Percentiles rank a stretch among this genome's conserved stretches.
Evolutionary conservation across 1,139 yeast species (phyloP).

Genomic region (Kodamaea fungicola): DNA sequence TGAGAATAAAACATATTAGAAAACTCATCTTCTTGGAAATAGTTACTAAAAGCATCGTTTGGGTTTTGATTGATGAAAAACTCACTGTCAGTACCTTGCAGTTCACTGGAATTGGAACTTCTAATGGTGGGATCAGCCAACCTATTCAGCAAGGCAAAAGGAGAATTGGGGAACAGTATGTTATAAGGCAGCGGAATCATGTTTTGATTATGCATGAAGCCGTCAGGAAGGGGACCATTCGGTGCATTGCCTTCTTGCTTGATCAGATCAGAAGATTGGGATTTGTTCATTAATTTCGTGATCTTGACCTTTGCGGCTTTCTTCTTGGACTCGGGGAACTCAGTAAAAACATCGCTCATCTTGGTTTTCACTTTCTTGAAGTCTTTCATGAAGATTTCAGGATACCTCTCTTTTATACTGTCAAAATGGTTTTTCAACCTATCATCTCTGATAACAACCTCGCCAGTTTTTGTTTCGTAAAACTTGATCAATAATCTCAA

Average conservation of each 20-base stretch:
- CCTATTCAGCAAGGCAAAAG: not conserved
- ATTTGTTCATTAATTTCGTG: not conserved
- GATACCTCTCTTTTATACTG: conserved; percentile 19
- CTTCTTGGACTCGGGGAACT: not conserved
- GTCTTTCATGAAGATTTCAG: conserved; percentile 19
- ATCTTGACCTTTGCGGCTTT: not conserved
- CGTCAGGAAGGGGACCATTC: not conserved
- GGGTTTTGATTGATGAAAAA: not conserved
- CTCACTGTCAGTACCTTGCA: not conserved
- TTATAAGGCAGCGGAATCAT: not conserved
- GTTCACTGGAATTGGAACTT: not conserved
- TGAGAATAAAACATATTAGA: conserved; percentile 16
- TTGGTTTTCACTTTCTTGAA: not conserved
- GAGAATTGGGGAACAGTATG: conserved; percentile 1
- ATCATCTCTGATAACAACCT: conserved; percentile 14
- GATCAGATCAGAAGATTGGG: not conserved
- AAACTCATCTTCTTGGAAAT: conserved; percentile 17
- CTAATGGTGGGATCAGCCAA: not conserved
- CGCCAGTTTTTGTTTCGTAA: conserved; percentile 20
- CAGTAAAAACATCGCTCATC: not conserved
- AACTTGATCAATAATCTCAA: conserved; percentile 22
- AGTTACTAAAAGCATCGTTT: conserved; percentile 10
- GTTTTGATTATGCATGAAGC: not conserved
- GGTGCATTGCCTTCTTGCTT: conserved; percentile 3
- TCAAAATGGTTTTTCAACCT: conserved; percentile 23